phyloP scores from a whole-genome alignment of 345 rosid species.

The Viola odorata region DNA sequence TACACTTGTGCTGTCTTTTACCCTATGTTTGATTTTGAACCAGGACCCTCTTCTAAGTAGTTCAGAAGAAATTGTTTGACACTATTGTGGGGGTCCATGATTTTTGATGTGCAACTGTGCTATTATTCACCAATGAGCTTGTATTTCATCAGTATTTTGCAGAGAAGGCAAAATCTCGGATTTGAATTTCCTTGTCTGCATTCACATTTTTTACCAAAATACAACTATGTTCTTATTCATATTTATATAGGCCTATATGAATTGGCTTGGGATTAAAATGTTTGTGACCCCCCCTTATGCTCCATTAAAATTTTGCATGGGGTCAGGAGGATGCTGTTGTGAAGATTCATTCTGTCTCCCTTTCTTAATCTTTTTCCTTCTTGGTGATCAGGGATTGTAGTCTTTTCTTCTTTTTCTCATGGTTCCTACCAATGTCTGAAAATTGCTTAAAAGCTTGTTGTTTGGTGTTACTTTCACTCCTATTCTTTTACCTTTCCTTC shows the following conservation, averaged over 20 bases:
- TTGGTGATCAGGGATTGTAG: neutral
- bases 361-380: neutral
- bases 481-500: neutral
- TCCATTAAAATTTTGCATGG: conserved; percentile 14
- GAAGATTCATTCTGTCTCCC: conserved; percentile 26
- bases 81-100: neutral
- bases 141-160: neutral
- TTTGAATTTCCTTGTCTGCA: neutral
- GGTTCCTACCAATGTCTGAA: too few relatives aligned
- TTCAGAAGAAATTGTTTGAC: neutral
- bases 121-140: neutral
- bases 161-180: neutral
- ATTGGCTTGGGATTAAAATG: neutral
- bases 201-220: neutral
- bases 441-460: neutral
- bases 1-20: neutral
- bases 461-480: neutral
- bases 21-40: neutral
- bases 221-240: neutral
- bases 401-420: neutral
- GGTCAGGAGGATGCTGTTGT: conserved; percentile 16
- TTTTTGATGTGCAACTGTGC: neutral
- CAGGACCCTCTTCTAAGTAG: conserved; percentile 2
- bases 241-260: neutral
- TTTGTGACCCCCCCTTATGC: neutral